phyloP scores from a whole-genome alignment of 208 protist species.

The Leishmania aethiopica region DNA sequence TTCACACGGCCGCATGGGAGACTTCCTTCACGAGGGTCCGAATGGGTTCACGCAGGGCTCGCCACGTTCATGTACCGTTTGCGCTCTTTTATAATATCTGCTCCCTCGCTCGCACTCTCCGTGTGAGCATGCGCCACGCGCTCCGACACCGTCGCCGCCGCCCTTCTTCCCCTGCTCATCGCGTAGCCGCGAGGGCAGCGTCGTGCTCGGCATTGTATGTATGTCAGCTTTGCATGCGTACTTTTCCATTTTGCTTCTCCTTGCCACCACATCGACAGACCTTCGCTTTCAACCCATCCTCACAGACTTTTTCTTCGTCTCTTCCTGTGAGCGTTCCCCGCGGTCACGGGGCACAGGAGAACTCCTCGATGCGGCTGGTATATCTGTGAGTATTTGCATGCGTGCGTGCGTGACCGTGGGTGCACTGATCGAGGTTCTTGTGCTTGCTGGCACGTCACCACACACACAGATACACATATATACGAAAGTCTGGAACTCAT shows the following conservation, averaged over 20 bases:
- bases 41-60: background rate
- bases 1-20: background rate
- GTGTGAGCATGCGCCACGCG: background rate
- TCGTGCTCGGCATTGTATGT: background rate
- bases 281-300: background rate
- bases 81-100: background rate
- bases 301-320: background rate
- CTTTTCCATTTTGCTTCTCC: background rate
- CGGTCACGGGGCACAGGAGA: background rate
- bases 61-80: background rate
- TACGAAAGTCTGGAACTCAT: background rate
- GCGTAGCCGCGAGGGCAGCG: background rate
- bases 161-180: background rate
- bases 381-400: background rate
- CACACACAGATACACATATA: background rate
- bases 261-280: background rate
- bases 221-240: background rate
- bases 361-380: no score
- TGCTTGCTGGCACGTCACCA: background rate
- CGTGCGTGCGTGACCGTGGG: background rate
- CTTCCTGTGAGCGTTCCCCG: background rate
- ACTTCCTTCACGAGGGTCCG: background rate
- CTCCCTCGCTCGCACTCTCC: background rate
- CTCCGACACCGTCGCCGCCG: background rate
- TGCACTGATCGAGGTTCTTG: background rate